Percentiles rank a stretch among this genome's conserved stretches.
Conservation (phyloP, 1,284 basidiomycete genomes). For the Macrocystidia cucumis region DNA sequence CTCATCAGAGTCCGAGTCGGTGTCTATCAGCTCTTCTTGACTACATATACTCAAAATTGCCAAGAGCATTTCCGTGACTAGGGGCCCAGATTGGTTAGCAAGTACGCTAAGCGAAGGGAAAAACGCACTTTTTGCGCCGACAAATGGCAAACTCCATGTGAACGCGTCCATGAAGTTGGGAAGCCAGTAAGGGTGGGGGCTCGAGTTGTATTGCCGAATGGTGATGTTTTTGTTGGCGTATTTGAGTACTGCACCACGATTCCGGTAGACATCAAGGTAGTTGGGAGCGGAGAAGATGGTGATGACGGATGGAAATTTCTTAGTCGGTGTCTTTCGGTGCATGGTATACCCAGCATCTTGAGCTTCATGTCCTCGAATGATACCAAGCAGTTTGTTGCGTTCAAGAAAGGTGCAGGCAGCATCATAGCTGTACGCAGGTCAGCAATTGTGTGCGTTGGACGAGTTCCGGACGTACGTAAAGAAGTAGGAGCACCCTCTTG, state of each 20-base stretch:
- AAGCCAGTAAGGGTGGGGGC: conserved; percentile 86
- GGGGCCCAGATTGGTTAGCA: conserved; percentile 5
- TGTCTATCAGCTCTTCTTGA: conserved; percentile 87
- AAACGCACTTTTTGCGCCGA: conserved; percentile 88
- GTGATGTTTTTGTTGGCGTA: conserved; percentile 99
- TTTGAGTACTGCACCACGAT: conserved; percentile 94
- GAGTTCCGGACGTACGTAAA: conserved; percentile 67
- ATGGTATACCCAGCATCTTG: conserved; percentile 95
- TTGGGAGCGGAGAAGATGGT: conserved; percentile 97
- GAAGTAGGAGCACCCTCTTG: conserved; percentile 91
- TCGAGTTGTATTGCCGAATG: conserved; percentile 94
- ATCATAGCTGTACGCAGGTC: conserved; percentile 55
- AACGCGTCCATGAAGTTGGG: conserved; percentile 99
- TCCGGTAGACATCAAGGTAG: conserved; percentile 94
- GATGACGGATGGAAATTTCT: conserved; percentile 90
- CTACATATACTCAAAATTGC: conserved; percentile 92
- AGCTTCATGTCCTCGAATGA: conserved; percentile 96
- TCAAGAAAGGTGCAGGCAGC: conserved; percentile 95
- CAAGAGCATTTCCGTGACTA: conserved; percentile 95
- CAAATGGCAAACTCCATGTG: conserved; percentile 98
- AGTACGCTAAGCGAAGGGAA: conserved; percentile 1
- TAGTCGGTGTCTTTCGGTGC: conserved; percentile 89
- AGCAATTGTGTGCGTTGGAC: not conserved
- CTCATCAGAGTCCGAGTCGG: conserved; percentile 39
- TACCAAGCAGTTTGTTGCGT: conserved; percentile 84